Conservation (phyloP, 164 flowering plant species). For the Vitis riparia region DNA sequence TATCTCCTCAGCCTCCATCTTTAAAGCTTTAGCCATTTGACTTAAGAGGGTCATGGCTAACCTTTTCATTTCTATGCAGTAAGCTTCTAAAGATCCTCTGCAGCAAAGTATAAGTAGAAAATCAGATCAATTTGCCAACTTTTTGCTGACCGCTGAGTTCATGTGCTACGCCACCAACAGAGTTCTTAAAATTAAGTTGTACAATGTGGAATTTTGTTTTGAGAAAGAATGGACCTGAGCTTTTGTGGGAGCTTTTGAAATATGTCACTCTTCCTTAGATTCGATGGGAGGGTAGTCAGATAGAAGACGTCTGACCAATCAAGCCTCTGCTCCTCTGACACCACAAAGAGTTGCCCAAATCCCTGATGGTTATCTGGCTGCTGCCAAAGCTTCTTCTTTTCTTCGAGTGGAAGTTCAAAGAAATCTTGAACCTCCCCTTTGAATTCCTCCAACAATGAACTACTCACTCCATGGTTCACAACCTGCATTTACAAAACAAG, state of each 20-base stretch:
- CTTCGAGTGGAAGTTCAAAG: conserved; percentile 31
- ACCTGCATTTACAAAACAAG: conserved; percentile 14
- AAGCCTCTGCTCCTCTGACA: conserved; percentile 39
- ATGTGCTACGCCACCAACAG: too few relatives aligned
- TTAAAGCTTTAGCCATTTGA: conserved; percentile 32
- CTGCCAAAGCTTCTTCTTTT: conserved; percentile 39
- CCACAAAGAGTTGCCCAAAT: conserved; percentile 38
- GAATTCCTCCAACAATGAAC: conserved; percentile 22
- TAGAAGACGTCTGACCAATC: conserved; percentile 39
- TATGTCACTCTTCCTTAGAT: conserved; percentile 22
- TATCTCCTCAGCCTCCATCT: conserved; percentile 28
- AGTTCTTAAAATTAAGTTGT: too few relatives aligned
- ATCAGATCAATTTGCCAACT: too few relatives aligned
- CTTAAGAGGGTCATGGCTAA: conserved; percentile 22
- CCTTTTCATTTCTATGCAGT: conserved; percentile 21
- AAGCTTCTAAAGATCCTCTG: conserved; percentile 26
- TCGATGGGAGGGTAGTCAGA: conserved; percentile 27
- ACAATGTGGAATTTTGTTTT: too few relatives aligned
- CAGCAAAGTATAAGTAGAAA: neutral
- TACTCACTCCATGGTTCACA: conserved; percentile 34
- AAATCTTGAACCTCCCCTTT: conserved; percentile 25
- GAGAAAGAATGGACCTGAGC: conserved; percentile 20
- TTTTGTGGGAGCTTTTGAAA: conserved; percentile 28
- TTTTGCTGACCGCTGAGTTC: too few relatives aligned
- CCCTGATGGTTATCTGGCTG: conserved; percentile 34